A percentile compares a stretch with the other conserved stretches of the same genome.
phyloP scores from a whole-genome alignment of 352 stramenopile genomes.

The Phytophthora macrochlamydospora region DNA sequence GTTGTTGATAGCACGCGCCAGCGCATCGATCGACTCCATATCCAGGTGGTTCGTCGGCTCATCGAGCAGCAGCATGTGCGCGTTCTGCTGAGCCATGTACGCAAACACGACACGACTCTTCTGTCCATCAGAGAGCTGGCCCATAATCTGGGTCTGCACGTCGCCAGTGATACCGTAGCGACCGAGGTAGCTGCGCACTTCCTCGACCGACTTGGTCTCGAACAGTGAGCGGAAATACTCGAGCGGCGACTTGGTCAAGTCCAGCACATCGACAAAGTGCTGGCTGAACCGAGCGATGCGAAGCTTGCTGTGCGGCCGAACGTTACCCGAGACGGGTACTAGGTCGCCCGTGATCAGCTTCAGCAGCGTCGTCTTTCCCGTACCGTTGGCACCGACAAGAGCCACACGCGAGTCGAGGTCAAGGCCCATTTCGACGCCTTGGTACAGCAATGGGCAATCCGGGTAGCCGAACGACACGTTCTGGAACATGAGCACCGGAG shows the following conservation, averaged over 20 bases:
- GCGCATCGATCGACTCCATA: slow-evolving; percentile 97
- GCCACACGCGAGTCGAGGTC: slow-evolving; percentile 97
- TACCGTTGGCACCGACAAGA: slow-evolving; percentile 97
- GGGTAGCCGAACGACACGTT: slow-evolving; percentile 97
- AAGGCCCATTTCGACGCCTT: slow-evolving; percentile 94
- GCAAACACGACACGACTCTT: slow-evolving; percentile 98
- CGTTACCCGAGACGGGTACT: slow-evolving; percentile 92
- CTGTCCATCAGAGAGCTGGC: slow-evolving; percentile 95
- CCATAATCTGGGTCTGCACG: slow-evolving; percentile 97
- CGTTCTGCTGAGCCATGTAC: slow-evolving; percentile 97
- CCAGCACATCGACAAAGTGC: slow-evolving; percentile 99
- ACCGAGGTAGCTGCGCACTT: slow-evolving; percentile 95
- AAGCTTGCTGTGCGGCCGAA: slow-evolving; percentile 96
- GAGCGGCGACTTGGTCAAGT: slow-evolving; percentile 94
- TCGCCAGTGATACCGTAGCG: slow-evolving; percentile 96
- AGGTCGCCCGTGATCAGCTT: slow-evolving; percentile 98
- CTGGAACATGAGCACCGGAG: slow-evolving; percentile 97
- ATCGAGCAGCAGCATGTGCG: slow-evolving; percentile 95
- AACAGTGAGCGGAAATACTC: slow-evolving; percentile 97
- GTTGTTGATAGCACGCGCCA: slow-evolving; percentile 97
- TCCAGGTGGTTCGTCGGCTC: slow-evolving; percentile 92
- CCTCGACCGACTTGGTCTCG: slow-evolving; percentile 92
- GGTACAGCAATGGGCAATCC: slow-evolving; percentile 91
- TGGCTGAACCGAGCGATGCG: slow-evolving; percentile 97
- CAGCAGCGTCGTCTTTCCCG: slow-evolving; percentile 96